Percentiles rank a stretch among this genome's conserved stretches.
Conservation (phyloP, 805 yeast genomes). For the Saccharomycopsis guyanensis region DNA sequence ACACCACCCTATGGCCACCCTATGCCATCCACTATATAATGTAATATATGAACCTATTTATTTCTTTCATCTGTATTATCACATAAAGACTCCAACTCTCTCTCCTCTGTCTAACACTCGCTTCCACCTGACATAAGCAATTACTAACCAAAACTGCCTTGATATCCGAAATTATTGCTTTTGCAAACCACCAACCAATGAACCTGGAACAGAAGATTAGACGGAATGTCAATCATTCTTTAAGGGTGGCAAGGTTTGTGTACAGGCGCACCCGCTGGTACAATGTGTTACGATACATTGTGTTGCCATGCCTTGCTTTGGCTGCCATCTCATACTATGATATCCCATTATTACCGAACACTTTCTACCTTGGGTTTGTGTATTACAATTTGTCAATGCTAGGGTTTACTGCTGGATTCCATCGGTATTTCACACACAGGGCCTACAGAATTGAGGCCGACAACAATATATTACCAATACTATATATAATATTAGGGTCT, state of each 20-base stretch:
- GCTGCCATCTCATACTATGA: conserved; percentile 8
- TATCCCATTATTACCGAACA: conserved; percentile 40
- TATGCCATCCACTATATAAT: too few species aligned
- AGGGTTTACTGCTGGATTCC: conserved; percentile 81
- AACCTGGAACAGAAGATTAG: conserved; percentile 3
- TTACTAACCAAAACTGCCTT: too few species aligned
- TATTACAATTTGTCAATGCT: conserved; percentile 56
- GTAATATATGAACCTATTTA: too few species aligned
- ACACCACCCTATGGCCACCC: too few species aligned
- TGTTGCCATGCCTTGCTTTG: conserved; percentile 3
- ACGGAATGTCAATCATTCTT: conserved; percentile 8
- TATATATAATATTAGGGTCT: conserved; percentile 40
- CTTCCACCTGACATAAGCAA: too few species aligned
- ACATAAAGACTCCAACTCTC: too few species aligned
- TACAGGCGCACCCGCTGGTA: conserved; percentile 10
- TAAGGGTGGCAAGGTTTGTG: conserved; percentile 8
- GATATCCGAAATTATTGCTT: too few species aligned
- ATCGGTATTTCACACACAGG: conserved; percentile 65
- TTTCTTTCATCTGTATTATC: too few species aligned
- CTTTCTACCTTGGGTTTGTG: conserved; percentile 44
- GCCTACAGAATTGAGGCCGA: conserved; percentile 40
- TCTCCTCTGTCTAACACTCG: too few species aligned
- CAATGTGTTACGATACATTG: conserved; percentile 10
- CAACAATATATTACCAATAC: conserved; percentile 43
- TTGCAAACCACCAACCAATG: not conserved